These are phyloP conservation scores for Angomonas ambiguus DNA, from an alignment of 208 protist genomes.

Conservation along the genomic window DNA sequence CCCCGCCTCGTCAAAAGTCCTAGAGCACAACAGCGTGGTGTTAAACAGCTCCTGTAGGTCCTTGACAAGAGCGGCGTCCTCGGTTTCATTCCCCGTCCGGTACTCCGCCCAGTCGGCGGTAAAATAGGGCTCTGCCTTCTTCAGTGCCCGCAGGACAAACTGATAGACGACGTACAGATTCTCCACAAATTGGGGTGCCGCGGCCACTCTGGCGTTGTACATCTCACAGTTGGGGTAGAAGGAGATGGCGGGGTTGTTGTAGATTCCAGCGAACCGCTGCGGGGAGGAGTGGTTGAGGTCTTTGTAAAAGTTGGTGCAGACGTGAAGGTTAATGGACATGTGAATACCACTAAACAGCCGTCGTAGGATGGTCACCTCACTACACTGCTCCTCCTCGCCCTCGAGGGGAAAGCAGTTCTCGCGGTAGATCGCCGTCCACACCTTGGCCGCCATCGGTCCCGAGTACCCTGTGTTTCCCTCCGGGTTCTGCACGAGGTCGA, in stretches of 20 bases:
- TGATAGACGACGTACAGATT: constrained; percentile 89
- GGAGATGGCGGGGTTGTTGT: constrained; percentile 76
- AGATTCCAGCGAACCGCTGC: constrained; percentile 36
- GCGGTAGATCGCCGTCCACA: constrained; percentile 84
- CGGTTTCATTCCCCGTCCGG: constrained; percentile 42
- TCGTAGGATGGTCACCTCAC: constrained; percentile 49
- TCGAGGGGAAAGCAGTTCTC: constrained; percentile 67
- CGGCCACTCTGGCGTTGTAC: constrained; percentile 50
- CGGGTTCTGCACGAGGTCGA: constrained; percentile 79
- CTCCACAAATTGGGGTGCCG: constrained; percentile 54
- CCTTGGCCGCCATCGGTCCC: constrained; percentile 57
- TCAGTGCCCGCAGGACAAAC: constrained; percentile 80
- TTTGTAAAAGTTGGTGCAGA: constrained; percentile 80
- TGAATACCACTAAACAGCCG: constrained; percentile 86
- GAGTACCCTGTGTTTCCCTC: constrained; percentile 86
- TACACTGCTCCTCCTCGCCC: constrained; percentile 29
- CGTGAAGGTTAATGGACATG: constrained; percentile 83
- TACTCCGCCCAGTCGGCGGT: constrained; percentile 40
- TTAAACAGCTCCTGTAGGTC: constrained; percentile 39
- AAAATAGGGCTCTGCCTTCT: constrained; percentile 62
- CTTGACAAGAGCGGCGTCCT: constrained; percentile 38
- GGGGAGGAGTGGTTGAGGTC: constrained; percentile 58
- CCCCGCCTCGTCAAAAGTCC: constrained; percentile 77
- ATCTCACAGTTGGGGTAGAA: constrained; percentile 87
- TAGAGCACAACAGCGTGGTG: constrained; percentile 50